These are phyloP conservation scores for Candida patagonica DNA, from an alignment of 805 yeast species.

Conservation along the genomic window DNA sequence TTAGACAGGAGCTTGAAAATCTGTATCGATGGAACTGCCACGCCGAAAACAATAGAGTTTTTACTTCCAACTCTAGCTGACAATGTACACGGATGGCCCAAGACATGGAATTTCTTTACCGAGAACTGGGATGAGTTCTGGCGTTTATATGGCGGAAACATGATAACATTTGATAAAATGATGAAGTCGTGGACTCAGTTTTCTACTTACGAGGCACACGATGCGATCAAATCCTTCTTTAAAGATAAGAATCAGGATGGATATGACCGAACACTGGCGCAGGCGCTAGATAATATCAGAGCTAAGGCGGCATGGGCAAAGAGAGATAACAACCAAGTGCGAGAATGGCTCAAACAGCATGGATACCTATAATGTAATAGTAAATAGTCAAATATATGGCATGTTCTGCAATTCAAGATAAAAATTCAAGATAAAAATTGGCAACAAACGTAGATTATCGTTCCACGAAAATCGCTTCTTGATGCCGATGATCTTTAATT, in stretches of 20 bases:
- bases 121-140: slow-evolving; percentile 62
- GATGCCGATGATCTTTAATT: no score
- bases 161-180: slow-evolving; percentile 69
- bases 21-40: slow-evolving; percentile 35
- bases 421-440: no score
- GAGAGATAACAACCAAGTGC: slow-evolving; percentile 36
- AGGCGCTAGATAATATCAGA: slow-evolving; percentile 46
- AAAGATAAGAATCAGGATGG: slow-evolving; percentile 40
- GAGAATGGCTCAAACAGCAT: slow-evolving; percentile 32
- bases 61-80: slow-evolving; percentile 17
- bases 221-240: slow-evolving; percentile 45
- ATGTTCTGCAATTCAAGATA: no score
- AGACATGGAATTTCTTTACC: slow-evolving; percentile 63
- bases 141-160: slow-evolving; percentile 68
- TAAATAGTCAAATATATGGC: no score
- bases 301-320: slow-evolving; percentile 43
- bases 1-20: slow-evolving; percentile 33
- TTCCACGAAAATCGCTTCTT: no score
- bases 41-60: slow-evolving; percentile 48
- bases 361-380: slow-evolving; percentile 4
- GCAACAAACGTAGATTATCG: no score
- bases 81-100: slow-evolving; percentile 12
- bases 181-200: slow-evolving; percentile 56
- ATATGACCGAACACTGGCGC: slow-evolving; percentile 48
- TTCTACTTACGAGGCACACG: slow-evolving; percentile 45